A percentile compares a stretch with the other conserved stretches of the same genome.
Evolutionary conservation across 2,329 filamentous ascomycete genomes (phyloP).

Genomic region (Alternaria arbusti): DNA sequence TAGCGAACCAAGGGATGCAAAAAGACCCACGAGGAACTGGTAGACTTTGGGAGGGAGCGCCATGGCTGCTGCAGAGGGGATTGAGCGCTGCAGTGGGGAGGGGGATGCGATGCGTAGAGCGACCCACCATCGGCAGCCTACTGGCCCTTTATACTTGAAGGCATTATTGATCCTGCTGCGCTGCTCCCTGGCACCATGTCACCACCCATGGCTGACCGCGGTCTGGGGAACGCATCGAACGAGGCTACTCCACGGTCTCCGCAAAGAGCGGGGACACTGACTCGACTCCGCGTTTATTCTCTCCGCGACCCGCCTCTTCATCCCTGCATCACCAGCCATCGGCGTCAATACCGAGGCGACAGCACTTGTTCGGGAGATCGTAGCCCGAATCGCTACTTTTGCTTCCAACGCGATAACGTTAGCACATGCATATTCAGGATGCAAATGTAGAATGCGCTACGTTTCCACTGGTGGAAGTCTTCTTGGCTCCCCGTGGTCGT

Average conservation of each 20-base stretch:
- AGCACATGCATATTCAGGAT: not conserved
- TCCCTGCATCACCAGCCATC: conserved; percentile 10
- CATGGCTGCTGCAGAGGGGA: conserved; percentile 49
- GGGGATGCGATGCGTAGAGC: conserved; percentile 9
- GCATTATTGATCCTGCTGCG: not conserved
- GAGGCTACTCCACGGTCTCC: conserved; percentile 22
- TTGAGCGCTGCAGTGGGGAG: conserved; percentile 7
- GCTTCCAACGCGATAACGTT: conserved; percentile 5
- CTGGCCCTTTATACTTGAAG: conserved; percentile 27
- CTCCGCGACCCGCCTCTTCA: conserved; percentile 13
- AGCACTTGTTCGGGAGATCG: conserved; percentile 18
- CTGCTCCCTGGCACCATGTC: conserved; percentile 1
- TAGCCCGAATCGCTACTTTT: conserved; percentile 9
- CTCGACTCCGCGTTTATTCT: conserved; percentile 18
- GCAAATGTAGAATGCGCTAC: not conserved
- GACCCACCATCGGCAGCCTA: conserved; percentile 14
- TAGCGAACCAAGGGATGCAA: conserved; percentile 65
- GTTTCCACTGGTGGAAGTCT: conserved; percentile 12
- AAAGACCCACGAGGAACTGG: conserved; percentile 65
- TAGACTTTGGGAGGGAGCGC: conserved; percentile 64
- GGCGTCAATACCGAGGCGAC: conserved; percentile 15
- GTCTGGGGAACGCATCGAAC: conserved; percentile 16
- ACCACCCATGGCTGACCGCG: conserved; percentile 10
- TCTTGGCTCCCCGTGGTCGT: not conserved
- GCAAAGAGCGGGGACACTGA: conserved; percentile 23